phyloP scores from a whole-genome alignment of 2,329 filamentous ascomycete species.

The Neofusicoccum kwambonambiense region DNA sequence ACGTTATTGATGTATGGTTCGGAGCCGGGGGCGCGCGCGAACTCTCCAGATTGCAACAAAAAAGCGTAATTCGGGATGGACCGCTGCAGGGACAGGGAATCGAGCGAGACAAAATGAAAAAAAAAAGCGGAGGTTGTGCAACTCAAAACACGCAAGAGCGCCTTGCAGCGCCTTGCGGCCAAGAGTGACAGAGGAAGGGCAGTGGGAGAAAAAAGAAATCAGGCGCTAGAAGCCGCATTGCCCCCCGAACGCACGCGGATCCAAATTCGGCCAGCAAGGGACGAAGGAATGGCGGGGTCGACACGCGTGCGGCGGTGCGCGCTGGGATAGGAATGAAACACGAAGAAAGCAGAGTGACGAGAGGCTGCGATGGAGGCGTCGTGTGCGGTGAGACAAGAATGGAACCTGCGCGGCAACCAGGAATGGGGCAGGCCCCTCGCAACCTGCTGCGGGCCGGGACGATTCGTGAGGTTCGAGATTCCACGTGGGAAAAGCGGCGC shows the following conservation, averaged over 20 bases:
- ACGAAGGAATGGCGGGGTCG: neutral
- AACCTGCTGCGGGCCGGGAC: conserved; percentile 14
- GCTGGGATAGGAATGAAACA: conserved; percentile 5
- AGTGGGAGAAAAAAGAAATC: neutral
- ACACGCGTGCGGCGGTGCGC: neutral
- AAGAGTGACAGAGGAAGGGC: neutral
- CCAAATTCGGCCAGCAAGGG: neutral
- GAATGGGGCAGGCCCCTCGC: conserved; percentile 5
- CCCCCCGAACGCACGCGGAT: conserved; percentile 9
- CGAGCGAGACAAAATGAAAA: neutral
- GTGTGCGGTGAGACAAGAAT: conserved; percentile 5
- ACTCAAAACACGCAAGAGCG: neutral
- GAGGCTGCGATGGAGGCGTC: neutral
- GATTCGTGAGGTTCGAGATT: conserved; percentile 16
- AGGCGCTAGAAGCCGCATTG: neutral
- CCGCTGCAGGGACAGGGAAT: conserved; percentile 12
- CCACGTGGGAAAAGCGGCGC: conserved; percentile 17
- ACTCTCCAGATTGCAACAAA: neutral
- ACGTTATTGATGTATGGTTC: neutral
- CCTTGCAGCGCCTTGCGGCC: conserved; percentile 5
- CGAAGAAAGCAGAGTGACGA: neutral
- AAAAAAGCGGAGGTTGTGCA: conserved; percentile 5
- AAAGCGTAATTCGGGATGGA: conserved; percentile 11
- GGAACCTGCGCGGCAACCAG: neutral
- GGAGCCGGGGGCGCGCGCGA: neutral